Evolutionary conservation across 441 rosid species (phyloP), one percentile per base, ranked within the genome.

Genomic region (Bocquillonia castaneifolia): DNA sequence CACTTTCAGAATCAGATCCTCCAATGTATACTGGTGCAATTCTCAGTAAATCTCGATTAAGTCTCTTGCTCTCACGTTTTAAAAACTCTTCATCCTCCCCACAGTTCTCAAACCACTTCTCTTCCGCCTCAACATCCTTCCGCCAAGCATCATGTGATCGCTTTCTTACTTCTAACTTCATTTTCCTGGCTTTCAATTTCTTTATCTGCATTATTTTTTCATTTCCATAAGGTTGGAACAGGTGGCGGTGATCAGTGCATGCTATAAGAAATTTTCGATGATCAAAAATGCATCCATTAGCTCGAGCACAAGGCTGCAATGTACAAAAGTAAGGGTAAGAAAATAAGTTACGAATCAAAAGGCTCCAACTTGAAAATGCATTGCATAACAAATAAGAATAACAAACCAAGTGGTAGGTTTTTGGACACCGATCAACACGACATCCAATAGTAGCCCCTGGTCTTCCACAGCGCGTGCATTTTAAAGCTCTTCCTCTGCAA

Each of bases 361-460:
- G 44, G 57, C 7, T 17, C 14, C 3, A 64, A 50, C 3, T 58
- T 12, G 28, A 22, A 31, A 66, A 34, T 20, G 13, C 36, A 18
- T n/a, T 61, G 62, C 32, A 40, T 61, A 73, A 37, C 14, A 71
- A 65, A 57, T 59, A 40, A 31, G 77, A 63, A 78, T 74, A 25
- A 85, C 87, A 61, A 61, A 94, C 99, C 99, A 92, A 82, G 79
- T 92, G 99, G 78, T 94, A 94, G 70, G 99, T 94, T 86, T 82
- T 92, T 44, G 96, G 98, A 80, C 99, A 94, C 26, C 96, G 86
- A 80, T 94, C 99, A 76, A 94, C 99, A 63, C 99, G 98, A 78
- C 99, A 94, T 65, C 98, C 99, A 70, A 88, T 94, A 67, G 99
- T 92, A 72, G 99, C 99, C 68, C 99, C 99, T 69, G 96, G 94